Evolutionary conservation across 768 basidiomycete species (phyloP).

Genomic region (Rhodotorula paludigena): DNA sequence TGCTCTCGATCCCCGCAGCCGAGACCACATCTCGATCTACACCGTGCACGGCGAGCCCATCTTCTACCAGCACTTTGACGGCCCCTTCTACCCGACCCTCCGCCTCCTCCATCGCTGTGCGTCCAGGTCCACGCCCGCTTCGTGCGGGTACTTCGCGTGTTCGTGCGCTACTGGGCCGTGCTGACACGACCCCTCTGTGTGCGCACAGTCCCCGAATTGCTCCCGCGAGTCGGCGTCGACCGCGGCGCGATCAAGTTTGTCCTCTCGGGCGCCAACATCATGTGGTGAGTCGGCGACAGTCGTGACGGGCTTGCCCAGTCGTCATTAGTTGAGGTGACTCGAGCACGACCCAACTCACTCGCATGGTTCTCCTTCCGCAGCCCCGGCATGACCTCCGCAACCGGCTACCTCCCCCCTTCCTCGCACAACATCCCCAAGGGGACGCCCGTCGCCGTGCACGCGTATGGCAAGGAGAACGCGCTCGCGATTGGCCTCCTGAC

Average conservation of each 20-base stretch:
- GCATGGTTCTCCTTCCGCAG: constrained; percentile 48
- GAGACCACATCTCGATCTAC: constrained; percentile 91
- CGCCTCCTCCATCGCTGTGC: constrained; percentile 85
- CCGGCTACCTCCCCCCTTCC: constrained; percentile 75
- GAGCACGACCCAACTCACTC: too few species aligned
- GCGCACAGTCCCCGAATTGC: constrained; percentile 73
- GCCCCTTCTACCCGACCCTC: constrained; percentile 82
- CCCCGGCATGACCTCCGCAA: constrained; percentile 87
- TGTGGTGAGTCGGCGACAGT: constrained; percentile 54
- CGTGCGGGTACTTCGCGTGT: too few species aligned
- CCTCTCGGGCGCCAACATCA: constrained; percentile 88
- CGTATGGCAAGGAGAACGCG: constrained; percentile 93
- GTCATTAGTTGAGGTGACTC: too few species aligned
- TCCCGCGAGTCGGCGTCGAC: constrained; percentile 84
- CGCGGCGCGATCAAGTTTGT: constrained; percentile 97
- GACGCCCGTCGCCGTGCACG: constrained; percentile 77
- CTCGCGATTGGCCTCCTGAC: constrained; percentile 79
- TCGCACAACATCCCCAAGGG: constrained; percentile 51
- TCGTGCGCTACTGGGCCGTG: too few species aligned
- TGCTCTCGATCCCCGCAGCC: too few species aligned
- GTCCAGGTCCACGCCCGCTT: constrained; percentile 39
- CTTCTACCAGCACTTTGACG: constrained; percentile 95
- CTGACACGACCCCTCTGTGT: too few species aligned
- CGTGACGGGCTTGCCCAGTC: too few species aligned
- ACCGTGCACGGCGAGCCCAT: constrained; percentile 79